Conservation (phyloP, 495 filamentous ascomycete species). For the Penicillium malachiteum region DNA sequence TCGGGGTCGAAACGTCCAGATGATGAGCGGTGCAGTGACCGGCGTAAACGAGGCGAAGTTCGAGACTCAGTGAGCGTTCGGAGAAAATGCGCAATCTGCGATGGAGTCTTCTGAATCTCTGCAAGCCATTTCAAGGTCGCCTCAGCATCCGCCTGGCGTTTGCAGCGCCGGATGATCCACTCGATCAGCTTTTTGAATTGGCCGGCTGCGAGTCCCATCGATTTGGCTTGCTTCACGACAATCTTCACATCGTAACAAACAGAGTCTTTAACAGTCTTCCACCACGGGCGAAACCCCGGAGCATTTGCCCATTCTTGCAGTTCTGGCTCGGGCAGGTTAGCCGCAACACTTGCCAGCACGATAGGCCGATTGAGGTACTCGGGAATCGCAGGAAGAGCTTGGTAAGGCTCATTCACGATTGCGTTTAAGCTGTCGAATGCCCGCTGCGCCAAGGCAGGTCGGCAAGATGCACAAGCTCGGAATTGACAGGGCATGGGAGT, state of each 20-base stretch:
- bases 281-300: background rate
- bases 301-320: background rate
- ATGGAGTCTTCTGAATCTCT: background rate
- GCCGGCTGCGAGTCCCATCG: background rate
- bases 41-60: background rate
- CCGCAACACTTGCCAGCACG: background rate
- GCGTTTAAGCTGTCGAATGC: constrained; percentile 6
- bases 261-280: background rate
- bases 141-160: background rate
- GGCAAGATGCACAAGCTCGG: background rate
- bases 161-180: background rate
- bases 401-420: constrained; percentile 10
- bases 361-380: constrained; percentile 13
- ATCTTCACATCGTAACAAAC: background rate
- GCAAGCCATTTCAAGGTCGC: background rate
- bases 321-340: background rate
- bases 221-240: background rate
- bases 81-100: background rate
- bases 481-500: background rate
- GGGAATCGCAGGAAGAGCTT: constrained; percentile 8
- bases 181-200: background rate
- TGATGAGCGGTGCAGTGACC: background rate
- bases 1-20: too few species aligned
- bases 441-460: background rate
- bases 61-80: background rate